A percentile compares a stretch with the other conserved stretches of the same genome.
phyloP scores from a whole-genome alignment of 306 rosid genomes.

The Potentilla sterilis region DNA sequence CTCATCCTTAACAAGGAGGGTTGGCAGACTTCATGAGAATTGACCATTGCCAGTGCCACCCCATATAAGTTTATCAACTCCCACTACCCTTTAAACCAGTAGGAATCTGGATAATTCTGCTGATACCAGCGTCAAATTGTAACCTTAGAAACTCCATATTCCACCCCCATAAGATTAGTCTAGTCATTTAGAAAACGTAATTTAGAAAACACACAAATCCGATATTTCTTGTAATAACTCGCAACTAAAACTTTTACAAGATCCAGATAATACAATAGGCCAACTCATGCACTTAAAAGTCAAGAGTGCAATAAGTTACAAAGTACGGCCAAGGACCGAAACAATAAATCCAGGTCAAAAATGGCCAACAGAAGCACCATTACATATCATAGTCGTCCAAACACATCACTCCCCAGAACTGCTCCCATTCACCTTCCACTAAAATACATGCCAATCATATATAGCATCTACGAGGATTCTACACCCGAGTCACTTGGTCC shows the following conservation, averaged over 20 bases:
- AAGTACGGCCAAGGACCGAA: neutral
- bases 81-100: too few species aligned
- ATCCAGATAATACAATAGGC: neutral
- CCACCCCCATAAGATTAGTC: neutral
- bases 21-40: too few species aligned
- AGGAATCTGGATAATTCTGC: too few species aligned
- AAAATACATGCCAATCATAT: neutral
- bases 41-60: too few species aligned
- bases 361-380: neutral
- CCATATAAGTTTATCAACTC: too few species aligned
- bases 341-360: constrained; percentile 7
- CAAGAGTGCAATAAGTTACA: neutral
- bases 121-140: too few species aligned
- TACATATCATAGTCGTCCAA: neutral
- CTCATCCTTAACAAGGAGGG: too few species aligned
- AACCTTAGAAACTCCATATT: too few species aligned
- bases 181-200: neutral
- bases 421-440: neutral
- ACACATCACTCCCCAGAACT: neutral
- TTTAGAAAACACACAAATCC: neutral
- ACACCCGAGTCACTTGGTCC: constrained; percentile 75
- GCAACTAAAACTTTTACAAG: neutral
- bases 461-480: constrained; percentile 46
- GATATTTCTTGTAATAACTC: neutral
- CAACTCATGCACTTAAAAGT: neutral